Evolutionary conservation across 257 asterid species (phyloP).

Genomic region (Scutellaria galericulata): DNA sequence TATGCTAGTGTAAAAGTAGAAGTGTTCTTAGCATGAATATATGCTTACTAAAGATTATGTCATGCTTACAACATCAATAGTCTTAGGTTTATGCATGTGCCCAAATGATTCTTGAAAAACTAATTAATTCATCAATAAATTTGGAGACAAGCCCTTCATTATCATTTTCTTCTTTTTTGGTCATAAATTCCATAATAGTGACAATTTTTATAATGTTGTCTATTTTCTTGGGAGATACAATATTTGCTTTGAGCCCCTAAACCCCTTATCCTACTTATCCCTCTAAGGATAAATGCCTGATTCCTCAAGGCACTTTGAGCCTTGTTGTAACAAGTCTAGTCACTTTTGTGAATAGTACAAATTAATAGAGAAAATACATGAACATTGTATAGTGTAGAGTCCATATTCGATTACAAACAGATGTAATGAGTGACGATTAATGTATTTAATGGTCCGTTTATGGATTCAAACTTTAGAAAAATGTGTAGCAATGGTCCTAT

Average conservation of each 20-base stretch:
- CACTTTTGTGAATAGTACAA: neutral
- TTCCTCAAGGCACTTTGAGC: slow-evolving; percentile 40
- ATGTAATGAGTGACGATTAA: no score
- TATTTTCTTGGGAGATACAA: slow-evolving; percentile 45
- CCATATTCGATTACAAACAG: no score
- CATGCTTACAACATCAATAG: slow-evolving; percentile 49
- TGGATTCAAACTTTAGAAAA: no score
- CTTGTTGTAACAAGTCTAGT: neutral
- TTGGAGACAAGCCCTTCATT: slow-evolving; percentile 32
- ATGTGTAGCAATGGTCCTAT: slow-evolving; percentile 32
- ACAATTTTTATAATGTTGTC: slow-evolving; percentile 38
- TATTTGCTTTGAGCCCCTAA: slow-evolving; percentile 64
- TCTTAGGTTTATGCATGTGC: slow-evolving; percentile 32
- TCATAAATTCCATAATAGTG: slow-evolving; percentile 32
- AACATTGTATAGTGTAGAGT: no score
- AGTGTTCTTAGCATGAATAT: neutral
- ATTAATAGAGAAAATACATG: no score
- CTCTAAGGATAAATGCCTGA: slow-evolving; percentile 38
- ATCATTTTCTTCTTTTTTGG: slow-evolving; percentile 18
- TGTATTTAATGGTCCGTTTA: no score
- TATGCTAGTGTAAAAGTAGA: neutral
- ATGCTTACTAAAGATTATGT: slow-evolving; percentile 36
- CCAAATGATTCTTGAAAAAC: slow-evolving; percentile 25
- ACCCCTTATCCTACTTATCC: slow-evolving; percentile 32
- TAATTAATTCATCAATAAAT: slow-evolving; percentile 17